phyloP scores from a whole-genome alignment of 768 basidiomycete species.

The Cystobasidium tubakii region DNA sequence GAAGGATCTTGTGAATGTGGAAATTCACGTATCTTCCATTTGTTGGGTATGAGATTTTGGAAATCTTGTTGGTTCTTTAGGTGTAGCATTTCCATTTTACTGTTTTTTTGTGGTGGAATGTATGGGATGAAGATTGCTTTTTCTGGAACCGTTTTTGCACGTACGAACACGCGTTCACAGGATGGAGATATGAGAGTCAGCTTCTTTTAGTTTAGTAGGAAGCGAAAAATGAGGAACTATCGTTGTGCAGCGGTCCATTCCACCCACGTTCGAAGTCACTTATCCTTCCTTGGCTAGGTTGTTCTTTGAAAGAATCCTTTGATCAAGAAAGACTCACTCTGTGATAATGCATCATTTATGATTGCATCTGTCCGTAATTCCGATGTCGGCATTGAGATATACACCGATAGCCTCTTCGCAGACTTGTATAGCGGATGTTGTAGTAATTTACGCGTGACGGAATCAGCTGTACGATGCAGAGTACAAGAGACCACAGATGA shows the following conservation, averaged over 20 bases:
- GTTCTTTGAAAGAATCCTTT: no score
- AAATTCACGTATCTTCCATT: conserved; percentile 36
- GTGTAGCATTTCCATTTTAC: conserved; percentile 35
- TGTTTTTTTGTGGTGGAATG: conserved; percentile 16
- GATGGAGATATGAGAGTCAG: no score
- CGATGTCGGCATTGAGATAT: conserved; percentile 34
- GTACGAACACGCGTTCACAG: no score
- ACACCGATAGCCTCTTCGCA: conserved; percentile 32
- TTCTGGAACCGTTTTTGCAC: no score
- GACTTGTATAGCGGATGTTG: conserved; percentile 7
- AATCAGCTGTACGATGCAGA: conserved; percentile 18
- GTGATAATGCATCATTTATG: conserved; percentile 21
- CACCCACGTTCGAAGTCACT: no score
- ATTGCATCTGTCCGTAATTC: conserved; percentile 36
- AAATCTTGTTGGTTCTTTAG: conserved; percentile 28
- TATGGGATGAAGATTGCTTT: conserved; percentile 36
- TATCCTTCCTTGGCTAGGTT: no score
- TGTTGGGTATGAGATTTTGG: conserved; percentile 7
- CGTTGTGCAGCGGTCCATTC: no score
- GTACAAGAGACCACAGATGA: no score
- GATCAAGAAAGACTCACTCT: conserved; percentile 27
- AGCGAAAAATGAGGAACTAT: no score
- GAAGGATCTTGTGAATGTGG: background rate
- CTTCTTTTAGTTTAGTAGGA: no score
- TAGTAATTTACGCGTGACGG: conserved; percentile 31